A percentile compares a stretch with the other conserved stretches of the same genome.
Evolutionary conservation across 306 rosid genomes (phyloP).

Genomic region (Lablab purpureus): DNA sequence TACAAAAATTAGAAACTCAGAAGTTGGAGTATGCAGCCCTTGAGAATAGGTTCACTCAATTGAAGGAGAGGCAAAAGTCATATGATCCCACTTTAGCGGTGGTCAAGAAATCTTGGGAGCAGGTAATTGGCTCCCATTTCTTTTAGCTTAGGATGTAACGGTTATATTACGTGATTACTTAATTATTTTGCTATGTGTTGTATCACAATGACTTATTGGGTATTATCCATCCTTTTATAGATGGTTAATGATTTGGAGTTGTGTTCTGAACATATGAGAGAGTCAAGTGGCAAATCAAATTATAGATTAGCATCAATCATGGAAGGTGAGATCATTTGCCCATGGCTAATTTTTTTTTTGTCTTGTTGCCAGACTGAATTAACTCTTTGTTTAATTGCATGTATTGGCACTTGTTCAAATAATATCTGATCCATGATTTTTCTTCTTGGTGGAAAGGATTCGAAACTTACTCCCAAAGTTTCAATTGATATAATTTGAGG

Average conservation of each 20-base stretch:
- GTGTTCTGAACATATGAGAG: slow-evolving; percentile 58
- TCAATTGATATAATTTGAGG: slow-evolving; percentile 27
- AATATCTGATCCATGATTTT: slow-evolving; percentile 12
- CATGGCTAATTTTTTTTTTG: background rate
- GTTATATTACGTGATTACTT: slow-evolving; percentile 28
- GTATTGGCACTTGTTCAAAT: background rate
- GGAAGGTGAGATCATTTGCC: slow-evolving; percentile 58
- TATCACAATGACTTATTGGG: slow-evolving; percentile 31
- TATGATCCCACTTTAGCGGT: slow-evolving; percentile 64
- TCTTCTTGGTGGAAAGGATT: slow-evolving; percentile 30
- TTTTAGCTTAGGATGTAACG: background rate
- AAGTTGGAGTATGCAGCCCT: slow-evolving; percentile 74
- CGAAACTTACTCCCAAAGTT: slow-evolving; percentile 29
- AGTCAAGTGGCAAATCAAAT: slow-evolving; percentile 56
- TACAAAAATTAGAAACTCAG: slow-evolving; percentile 89
- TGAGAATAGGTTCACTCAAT: slow-evolving; percentile 66
- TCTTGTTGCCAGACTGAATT: slow-evolving; percentile 32
- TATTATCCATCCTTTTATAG: slow-evolving; percentile 52
- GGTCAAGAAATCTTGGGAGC: slow-evolving; percentile 78
- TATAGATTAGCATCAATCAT: slow-evolving; percentile 42
- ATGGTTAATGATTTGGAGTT: slow-evolving; percentile 77
- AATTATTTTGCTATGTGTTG: slow-evolving; percentile 12
- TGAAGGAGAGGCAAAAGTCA: slow-evolving; percentile 75
- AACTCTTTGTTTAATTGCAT: slow-evolving; percentile 37
- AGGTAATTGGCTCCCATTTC: slow-evolving; percentile 57